Base-by-base conservation (phyloP, 768 basidiomycete species). In the Lactarius akahatsu region DNA sequence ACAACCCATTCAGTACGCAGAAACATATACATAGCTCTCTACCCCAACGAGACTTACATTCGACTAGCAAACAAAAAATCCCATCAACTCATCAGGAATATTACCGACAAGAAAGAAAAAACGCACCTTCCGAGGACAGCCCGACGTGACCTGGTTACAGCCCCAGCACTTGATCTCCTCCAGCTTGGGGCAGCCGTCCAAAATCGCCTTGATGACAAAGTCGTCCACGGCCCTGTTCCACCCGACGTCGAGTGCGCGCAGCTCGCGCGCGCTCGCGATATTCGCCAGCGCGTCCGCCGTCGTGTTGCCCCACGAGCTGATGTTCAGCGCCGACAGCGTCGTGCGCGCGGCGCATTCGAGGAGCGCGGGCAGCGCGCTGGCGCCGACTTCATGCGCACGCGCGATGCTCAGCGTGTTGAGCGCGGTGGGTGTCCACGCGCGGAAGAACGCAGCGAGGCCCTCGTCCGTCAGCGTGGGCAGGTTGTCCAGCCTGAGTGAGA, bases 191-290 rank as follows among this genome's bases (percentile, higher is more conserved):
- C 83, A 82, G 1, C 73, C 76, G 15, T 83, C 79, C 52, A 94
- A 72, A 70, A 94, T 77, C 16, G 78, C 83, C 75, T 91, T 89
- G 68, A 98, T 77, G 3, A 90, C 81, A 72, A 90, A 95, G 76
- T 98, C 90, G 65, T 95, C 89, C 47, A 91, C 81, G 26, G 84
- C 82, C 57, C 96, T 79, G 71, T 94, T 94, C 85, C 90, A 98
- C 1, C 95, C 90, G 2, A 95, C 76, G 72, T 98, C 91, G 47
- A 98, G 68, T 73, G 78, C 81, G 71, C 74, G 77, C 73, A 96
- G 68, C 41, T 81, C 77, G 3, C 70, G 72, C 18, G 76, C 79
- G 11, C 43, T 75, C 52, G 76, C 73, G 28, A 77, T 72, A 20
- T 84, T 73, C 16, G 65, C 50, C 34, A 91, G 74, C 2, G 78